Percentiles rank a stretch among this genome's conserved stretches.
phyloP scores from a whole-genome alignment of 139 green algal species.

The Eudorina sp. region DNA sequence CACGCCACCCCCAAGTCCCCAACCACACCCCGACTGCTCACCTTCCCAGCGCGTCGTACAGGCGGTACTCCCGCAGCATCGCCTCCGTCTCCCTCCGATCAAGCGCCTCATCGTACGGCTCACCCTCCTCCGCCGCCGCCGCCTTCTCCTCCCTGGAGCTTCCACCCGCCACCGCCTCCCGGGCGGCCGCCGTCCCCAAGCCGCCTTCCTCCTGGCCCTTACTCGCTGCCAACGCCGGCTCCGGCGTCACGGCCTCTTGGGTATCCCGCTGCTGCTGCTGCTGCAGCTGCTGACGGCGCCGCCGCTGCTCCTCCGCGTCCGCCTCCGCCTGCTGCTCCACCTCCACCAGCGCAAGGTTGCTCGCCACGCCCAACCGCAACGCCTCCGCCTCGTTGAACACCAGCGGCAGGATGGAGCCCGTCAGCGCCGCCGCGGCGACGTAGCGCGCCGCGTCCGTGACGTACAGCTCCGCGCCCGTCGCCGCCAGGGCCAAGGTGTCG shows the following conservation, averaged over 20 bases:
- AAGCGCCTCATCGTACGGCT: neutral
- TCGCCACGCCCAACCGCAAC: conserved; percentile 41
- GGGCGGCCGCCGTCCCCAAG: no score
- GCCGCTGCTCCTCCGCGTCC: conserved; percentile 1
- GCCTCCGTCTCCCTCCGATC: neutral
- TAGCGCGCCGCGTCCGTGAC: conserved; percentile 35
- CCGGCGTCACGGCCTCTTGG: neutral
- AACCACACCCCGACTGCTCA: no score
- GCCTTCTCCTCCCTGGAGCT: neutral
- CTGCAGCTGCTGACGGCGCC: neutral
- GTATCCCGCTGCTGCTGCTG: neutral
- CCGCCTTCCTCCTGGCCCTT: neutral
- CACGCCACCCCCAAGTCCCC: no score
- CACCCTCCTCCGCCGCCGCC: neutral
- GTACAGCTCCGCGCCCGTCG: neutral
- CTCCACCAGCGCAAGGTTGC: conserved; percentile 41
- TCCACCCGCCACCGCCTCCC: neutral
- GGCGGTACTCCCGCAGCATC: conserved; percentile 45
- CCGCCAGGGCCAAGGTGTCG: neutral
- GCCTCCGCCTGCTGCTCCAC: neutral
- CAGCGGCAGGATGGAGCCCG: neutral
- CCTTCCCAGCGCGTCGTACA: conserved; percentile 41
- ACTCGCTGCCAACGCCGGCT: neutral
- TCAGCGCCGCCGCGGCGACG: neutral
- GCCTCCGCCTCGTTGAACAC: conserved; percentile 40